phyloP scores from a whole-genome alignment of 2,329 filamentous ascomycete species.

The Fusarium solani-melongenae region DNA sequence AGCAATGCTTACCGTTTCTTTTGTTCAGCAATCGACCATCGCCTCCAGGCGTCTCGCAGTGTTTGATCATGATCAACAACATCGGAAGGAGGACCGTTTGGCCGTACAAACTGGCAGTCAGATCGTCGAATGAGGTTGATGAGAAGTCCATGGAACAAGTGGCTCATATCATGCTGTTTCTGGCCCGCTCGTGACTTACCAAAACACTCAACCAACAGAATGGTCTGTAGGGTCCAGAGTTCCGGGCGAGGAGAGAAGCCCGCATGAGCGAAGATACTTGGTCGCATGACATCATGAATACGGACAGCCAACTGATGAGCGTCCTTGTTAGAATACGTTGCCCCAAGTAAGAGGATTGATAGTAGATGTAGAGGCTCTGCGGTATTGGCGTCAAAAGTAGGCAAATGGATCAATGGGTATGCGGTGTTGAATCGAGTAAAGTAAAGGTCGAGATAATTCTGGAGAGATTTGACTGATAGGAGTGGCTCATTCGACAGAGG shows the following conservation, averaged over 20 bases:
- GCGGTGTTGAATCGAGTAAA: slow-evolving; percentile 70
- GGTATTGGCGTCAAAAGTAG: slow-evolving; percentile 64
- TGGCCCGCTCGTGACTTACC: slow-evolving; percentile 72
- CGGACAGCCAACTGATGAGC: slow-evolving; percentile 70
- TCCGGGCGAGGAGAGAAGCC: slow-evolving; percentile 69
- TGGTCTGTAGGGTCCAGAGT: slow-evolving; percentile 70
- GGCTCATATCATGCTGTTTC: slow-evolving; percentile 72
- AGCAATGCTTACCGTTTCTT: slow-evolving; percentile 60
- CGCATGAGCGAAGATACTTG: slow-evolving; percentile 67
- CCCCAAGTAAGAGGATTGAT: slow-evolving; percentile 68
- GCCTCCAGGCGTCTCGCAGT: slow-evolving; percentile 60
- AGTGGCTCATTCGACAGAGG: slow-evolving; percentile 59
- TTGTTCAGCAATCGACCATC: slow-evolving; percentile 66
- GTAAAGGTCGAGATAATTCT: slow-evolving; percentile 68
- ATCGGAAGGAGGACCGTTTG: slow-evolving; percentile 33
- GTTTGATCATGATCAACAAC: slow-evolving; percentile 49
- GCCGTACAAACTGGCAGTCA: slow-evolving; percentile 49
- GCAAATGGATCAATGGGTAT: slow-evolving; percentile 69
- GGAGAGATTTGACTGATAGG: slow-evolving; percentile 61
- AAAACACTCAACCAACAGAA: slow-evolving; percentile 72
- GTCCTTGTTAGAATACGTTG: slow-evolving; percentile 69
- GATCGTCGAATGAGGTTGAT: slow-evolving; percentile 53
- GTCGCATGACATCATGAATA: slow-evolving; percentile 69
- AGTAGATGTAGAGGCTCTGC: slow-evolving; percentile 64
- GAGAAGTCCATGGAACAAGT: slow-evolving; percentile 59